Evolutionary conservation across 768 basidiomycete genomes (phyloP).

Genomic region (Tricholoma flavovirens): DNA sequence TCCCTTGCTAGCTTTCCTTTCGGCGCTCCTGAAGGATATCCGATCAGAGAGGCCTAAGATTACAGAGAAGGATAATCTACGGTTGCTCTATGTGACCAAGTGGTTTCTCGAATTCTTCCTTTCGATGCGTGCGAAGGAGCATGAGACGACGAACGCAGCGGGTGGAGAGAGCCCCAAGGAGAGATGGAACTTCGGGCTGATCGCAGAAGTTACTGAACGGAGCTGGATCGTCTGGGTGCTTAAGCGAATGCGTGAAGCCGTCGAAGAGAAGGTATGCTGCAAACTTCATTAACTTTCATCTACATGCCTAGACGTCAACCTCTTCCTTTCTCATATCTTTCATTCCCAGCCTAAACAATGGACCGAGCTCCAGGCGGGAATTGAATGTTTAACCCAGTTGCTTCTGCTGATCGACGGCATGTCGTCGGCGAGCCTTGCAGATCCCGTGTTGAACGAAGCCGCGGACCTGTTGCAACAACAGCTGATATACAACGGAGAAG

Average conservation of each 20-base stretch:
- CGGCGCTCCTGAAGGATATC: conserved; percentile 86
- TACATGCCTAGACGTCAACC: conserved; percentile 3
- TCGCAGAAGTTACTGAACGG: conserved; percentile 83
- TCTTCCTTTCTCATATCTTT: neutral
- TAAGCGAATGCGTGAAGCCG: conserved; percentile 78
- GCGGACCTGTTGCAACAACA: conserved; percentile 82
- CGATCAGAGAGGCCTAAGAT: conserved; percentile 87
- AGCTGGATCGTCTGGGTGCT: conserved; percentile 89
- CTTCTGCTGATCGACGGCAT: conserved; percentile 85
- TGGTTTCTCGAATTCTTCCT: conserved; percentile 95
- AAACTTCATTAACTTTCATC: conserved; percentile 1
- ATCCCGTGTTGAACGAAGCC: conserved; percentile 56
- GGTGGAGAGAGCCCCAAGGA: conserved; percentile 12
- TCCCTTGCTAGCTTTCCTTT: conserved; percentile 67
- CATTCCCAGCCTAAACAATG: conserved; percentile 79
- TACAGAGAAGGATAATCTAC: conserved; percentile 90
- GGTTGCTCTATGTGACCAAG: conserved; percentile 79
- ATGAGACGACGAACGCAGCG: conserved; percentile 30
- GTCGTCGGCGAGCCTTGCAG: conserved; percentile 46
- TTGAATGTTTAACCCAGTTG: conserved; percentile 91
- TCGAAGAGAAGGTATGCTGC: conserved; percentile 79
- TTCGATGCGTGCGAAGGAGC: conserved; percentile 38
- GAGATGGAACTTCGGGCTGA: conserved; percentile 63
- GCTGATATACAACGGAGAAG: conserved; percentile 92
- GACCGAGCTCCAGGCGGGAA: conserved; percentile 91